phyloP scores from a whole-genome alignment of 2,329 filamentous ascomycete species.

The Orbilia blumenaviensis region DNA sequence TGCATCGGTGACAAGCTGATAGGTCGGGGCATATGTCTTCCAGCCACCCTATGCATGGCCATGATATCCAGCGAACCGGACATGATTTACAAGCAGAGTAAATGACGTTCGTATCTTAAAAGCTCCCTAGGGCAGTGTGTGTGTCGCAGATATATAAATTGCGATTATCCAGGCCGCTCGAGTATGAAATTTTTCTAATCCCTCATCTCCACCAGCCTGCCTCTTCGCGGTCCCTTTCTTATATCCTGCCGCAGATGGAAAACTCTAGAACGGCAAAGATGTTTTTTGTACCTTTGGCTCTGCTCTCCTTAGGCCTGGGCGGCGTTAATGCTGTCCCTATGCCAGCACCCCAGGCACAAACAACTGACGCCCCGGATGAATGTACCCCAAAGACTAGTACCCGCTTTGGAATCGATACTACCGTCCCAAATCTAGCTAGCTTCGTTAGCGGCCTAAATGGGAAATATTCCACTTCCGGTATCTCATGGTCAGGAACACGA shows the following conservation, averaged over 20 bases:
- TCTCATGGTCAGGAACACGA: constrained; percentile 6
- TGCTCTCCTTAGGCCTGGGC: background rate
- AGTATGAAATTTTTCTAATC: background rate
- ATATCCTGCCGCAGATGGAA: background rate
- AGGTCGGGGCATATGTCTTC: background rate
- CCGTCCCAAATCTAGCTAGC: background rate
- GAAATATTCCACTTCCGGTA: background rate
- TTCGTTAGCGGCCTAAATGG: constrained; percentile 6
- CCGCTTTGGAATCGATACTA: constrained; percentile 1
- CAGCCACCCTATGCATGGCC: no score
- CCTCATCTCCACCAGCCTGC: background rate
- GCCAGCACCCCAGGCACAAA: constrained; percentile 2
- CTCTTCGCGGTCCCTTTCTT: background rate
- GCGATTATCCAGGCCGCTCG: background rate
- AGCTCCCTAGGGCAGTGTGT: background rate
- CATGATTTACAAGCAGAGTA: background rate
- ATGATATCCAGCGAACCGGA: background rate
- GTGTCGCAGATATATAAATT: background rate
- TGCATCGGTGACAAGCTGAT: no score
- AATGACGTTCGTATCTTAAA: background rate
- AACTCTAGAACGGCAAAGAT: background rate
- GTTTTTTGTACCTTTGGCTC: background rate
- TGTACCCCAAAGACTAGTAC: background rate
- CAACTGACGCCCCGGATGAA: background rate
- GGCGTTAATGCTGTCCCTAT: constrained; percentile 1